Evolutionary conservation across 768 basidiomycete genomes (phyloP).

Genomic region (Tricholoma sp.): DNA sequence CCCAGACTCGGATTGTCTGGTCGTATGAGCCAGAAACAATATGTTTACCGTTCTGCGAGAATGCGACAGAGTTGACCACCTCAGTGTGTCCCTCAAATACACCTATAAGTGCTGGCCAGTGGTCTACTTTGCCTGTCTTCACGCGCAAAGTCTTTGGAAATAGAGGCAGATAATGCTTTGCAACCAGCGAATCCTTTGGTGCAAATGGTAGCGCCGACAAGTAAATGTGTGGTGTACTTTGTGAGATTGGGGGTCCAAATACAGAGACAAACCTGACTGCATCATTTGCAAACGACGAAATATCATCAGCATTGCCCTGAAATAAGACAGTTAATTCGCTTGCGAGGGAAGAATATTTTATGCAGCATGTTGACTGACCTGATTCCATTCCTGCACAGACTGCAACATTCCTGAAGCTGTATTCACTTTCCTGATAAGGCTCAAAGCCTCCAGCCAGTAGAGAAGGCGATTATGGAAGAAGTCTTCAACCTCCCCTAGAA

Average conservation of each 20-base stretch:
- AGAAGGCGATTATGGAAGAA: slow-evolving; percentile 12
- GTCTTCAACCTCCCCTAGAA: neutral
- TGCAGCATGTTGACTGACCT: neutral
- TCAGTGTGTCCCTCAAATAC: neutral
- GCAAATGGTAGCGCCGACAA: slow-evolving; percentile 20
- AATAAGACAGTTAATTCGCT: neutral
- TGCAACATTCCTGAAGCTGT: neutral
- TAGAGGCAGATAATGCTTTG: neutral
- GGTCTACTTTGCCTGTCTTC: neutral
- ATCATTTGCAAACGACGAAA: slow-evolving; percentile 2
- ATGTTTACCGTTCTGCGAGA: neutral
- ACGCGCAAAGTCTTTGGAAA: neutral
- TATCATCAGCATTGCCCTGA: neutral
- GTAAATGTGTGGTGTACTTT: slow-evolving; percentile 20
- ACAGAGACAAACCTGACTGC: slow-evolving; percentile 6
- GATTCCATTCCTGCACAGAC: neutral
- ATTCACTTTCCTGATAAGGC: neutral
- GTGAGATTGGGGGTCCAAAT: slow-evolving; percentile 10
- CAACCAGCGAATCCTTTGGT: slow-evolving; percentile 4
- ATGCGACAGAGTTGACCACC: neutral
- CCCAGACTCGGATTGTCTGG: neutral
- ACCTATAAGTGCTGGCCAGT: neutral
- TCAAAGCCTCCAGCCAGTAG: slow-evolving; percentile 29
- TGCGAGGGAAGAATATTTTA: neutral
- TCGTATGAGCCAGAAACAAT: neutral